Base-by-base conservation (phyloP, 1,284 basidiomycete genomes). In the Moesziomyces aphidis region DNA sequence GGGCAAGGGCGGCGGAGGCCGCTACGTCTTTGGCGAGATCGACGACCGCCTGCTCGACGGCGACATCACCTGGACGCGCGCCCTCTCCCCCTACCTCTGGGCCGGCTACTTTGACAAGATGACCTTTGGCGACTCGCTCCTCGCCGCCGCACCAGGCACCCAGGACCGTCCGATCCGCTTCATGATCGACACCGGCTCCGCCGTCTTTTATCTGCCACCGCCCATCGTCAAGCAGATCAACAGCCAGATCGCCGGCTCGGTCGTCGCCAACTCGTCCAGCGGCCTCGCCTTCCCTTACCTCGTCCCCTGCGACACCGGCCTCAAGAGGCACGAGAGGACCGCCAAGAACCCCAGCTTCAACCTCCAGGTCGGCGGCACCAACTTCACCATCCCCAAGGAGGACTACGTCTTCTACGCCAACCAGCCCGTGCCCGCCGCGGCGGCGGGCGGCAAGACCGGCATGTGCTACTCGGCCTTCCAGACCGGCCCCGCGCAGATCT, bases 381-480 rank as follows among this genome's bases (percentile, higher is more conserved):
- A 60, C 61, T 79, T 79, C 45, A 63, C 61, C 48, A 61, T 79
- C 13, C 76, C 78, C 34, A 61, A 67, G 28, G 66, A 69, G 31
- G 76, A 78, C 59, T 70, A 73, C 23, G 78, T 76, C 44, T 79
- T 79, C 44, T 79, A 71, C 54, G 76, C 76, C 59, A 67, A 72
- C 57, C 47, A 67, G 51, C 76, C 78, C 46, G 58, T 76, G 15
- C 65, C 62, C 10, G 50, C 71, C 19, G 43, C 64, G 11, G 51
- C 53, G 15, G 62, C 71, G 21, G 69, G 68, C n/a, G 74, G 77
- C 36, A 53, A 48, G 44, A 52, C 59, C 17, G 52, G 53, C 61
- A 58, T 76, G 63, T 79, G 78, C 68, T 70, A 72, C 62, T 71
- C 66, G 42, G 67, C 73, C 46, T 70, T 79, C 76, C 78, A 79